Base-by-base conservation (phyloP, 75 land plant genomes). In the Chamaecyparis obtusa region DNA sequence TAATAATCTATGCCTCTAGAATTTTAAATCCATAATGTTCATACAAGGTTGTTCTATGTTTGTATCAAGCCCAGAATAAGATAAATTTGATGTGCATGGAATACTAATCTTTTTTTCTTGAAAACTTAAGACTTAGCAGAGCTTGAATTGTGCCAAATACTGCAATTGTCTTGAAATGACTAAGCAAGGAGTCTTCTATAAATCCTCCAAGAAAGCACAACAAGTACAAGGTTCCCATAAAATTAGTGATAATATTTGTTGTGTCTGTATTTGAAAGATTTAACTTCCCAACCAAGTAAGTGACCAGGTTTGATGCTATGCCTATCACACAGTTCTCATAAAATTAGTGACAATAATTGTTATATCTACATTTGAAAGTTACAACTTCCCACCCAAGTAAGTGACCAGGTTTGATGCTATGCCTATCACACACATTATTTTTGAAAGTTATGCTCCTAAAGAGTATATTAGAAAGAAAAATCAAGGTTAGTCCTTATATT, bases 111-210 rank as follows among this genome's bases (percentile, higher is more conserved):
- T 5, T 3, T 19, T 60, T 19, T 60, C 3, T 21, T 60, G 5
- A 60, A 60, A 60, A 60, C 75, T 71, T 27, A 27, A n/a, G 30
- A n/a, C 89, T 92, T 89, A 97, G 98, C 91, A 92, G 8, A 44
- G 96, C 87, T 37, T 95, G 91, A 19, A 93, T 87, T 86, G 92
- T 48, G 72, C 93, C 93, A 86, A 90, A 92, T 79, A 93, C 85
- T 44, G 89, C 94, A 44, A 95, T 91, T 2, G 96, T 95, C 57
- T 85, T 39, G 85, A 89, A 95, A 14, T 96, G 88, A 30, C 97
- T 96, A 33, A 94, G 91, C 85, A 92, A 90, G 30, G 97, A 90
- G 79, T 96, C 97, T 9, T 57, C 36, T 93, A 93, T 92, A 88
- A 67, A 88, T 6, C 95, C 97, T 14, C 92, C 95, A 9, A 93